Base-by-base conservation (phyloP, 2,329 filamentous ascomycete genomes). In the Diplodia seriata region DNA sequence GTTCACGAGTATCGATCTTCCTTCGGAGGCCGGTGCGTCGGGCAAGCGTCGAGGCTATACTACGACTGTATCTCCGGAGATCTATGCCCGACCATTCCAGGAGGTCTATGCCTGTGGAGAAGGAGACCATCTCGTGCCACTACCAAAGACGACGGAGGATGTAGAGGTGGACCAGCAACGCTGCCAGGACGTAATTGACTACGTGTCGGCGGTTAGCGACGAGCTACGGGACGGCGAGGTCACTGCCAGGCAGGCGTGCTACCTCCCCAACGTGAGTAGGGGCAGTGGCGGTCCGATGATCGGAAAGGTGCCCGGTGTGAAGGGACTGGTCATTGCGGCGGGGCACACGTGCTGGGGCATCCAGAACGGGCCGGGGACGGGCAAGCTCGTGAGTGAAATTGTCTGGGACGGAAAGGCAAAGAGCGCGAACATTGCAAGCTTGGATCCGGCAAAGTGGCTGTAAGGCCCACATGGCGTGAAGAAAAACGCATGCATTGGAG, bases 301-400 rank as follows among this genome's bases (percentile, higher is more conserved):
- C 29, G 95, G 95, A 0, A 82, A 85, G 65, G 94, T 93, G 8
- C 59, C 57, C 5, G 85, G 86, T 1, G 87, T 90, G 0, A 86
- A 88, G 7, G 93, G 94, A 0, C 74, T 98, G 53, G 90, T 91
- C 77, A 83, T 98, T 69, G 95, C 95, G 0, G 86, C 92, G 0
- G 95, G 95, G 0, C 95, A 99, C 82, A 97, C 93, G 1, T 98
- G 94, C 81, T 99, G 95, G 95, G 95, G 95, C 0, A 97, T 99
- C 26, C 94, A 98, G 81, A 98, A 99, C 81, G 93, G 89, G 0
- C 94, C 94, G 1, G 95, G 86, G 1, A 98, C 94, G 43, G 81
- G 80, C 1, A 82, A 80, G 71, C 68, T 82, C 71, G 73, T 84
- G 62, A 78, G 75, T 71, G 82, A 84, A 74, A 75, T 83, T 71